Percentiles rank a stretch among this genome's conserved stretches.
phyloP scores from a whole-genome alignment of 305 asterid species.

The Rubia occidens region DNA sequence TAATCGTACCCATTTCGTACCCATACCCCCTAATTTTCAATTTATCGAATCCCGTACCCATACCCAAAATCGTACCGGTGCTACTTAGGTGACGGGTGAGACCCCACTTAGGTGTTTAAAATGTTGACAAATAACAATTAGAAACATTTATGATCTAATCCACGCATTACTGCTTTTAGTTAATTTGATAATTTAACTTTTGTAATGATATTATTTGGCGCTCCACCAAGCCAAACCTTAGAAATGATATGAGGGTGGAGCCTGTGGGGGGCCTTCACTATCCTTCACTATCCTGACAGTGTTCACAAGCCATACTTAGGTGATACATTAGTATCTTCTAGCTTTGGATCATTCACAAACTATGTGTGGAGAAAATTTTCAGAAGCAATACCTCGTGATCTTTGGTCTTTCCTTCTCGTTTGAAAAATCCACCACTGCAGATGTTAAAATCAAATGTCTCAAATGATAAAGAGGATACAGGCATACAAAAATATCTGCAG shows the following conservation, averaged over 20 bases:
- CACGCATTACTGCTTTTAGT: background rate
- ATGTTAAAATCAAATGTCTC: constrained; percentile 24
- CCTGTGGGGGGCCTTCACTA: background rate
- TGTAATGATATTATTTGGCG: background rate
- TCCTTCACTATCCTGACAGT: background rate
- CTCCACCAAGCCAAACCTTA: background rate
- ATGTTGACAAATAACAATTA: no score
- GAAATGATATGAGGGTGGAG: background rate
- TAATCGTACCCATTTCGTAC: no score
- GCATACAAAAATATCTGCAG: constrained; percentile 1
- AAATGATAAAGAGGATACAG: constrained; percentile 15
- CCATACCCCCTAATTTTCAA: no score
- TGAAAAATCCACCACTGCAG: constrained; percentile 90
- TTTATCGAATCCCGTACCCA: no score
- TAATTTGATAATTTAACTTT: background rate
- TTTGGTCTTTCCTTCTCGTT: constrained; percentile 90
- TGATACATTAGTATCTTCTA: background rate
- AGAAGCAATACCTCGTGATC: constrained; percentile 75
- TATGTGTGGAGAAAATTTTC: background rate
- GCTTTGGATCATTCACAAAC: background rate
- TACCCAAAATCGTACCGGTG: no score
- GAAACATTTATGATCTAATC: background rate
- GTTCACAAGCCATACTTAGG: background rate
- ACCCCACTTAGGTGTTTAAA: no score
- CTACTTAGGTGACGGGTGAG: background rate